phyloP scores from a whole-genome alignment of 805 yeast genomes.

The Pichia nanzhaoensis region DNA sequence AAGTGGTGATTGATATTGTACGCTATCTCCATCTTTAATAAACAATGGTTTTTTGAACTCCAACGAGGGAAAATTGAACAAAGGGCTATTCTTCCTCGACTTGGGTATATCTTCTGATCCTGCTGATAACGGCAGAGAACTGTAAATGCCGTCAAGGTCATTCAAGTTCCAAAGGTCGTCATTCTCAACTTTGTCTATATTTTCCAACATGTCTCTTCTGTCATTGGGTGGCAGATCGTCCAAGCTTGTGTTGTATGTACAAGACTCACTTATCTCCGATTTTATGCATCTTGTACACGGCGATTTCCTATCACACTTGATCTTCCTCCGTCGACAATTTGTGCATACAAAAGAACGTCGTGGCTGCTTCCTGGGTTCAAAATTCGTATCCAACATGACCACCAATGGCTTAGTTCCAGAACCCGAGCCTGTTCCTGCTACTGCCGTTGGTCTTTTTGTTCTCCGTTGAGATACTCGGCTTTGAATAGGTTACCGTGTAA shows the following conservation, averaged over 20 bases:
- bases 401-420: too few relatives aligned
- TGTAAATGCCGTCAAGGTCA: not conserved
- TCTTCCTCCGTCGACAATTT: constrained; percentile 27
- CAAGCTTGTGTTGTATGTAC: constrained; percentile 1
- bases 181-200: too few relatives aligned
- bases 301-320: constrained; percentile 25
- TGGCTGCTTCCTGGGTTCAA: constrained; percentile 31
- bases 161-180: too few relatives aligned
- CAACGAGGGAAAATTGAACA: constrained; percentile 4
- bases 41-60: constrained; percentile 5
- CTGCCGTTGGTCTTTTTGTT: too few relatives aligned
- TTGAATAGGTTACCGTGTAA: too few relatives aligned
- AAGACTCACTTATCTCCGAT: constrained; percentile 4
- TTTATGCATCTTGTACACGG: constrained; percentile 29
- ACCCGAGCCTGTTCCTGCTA: too few relatives aligned
- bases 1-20: constrained; percentile 1
- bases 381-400: too few relatives aligned
- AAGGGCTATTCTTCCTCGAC: not conserved
- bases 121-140: not conserved
- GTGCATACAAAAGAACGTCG: constrained; percentile 38
- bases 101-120: not conserved
- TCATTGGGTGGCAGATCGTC: not conserved
- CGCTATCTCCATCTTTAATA: not conserved
- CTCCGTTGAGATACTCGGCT: too few relatives aligned
- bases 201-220: not conserved